A percentile compares a stretch with the other conserved stretches of the same genome.
These are phyloP conservation scores for Scorias spongiosa DNA, from an alignment of 2,329 filamentous ascomycete species.

Conservation along the genomic window DNA sequence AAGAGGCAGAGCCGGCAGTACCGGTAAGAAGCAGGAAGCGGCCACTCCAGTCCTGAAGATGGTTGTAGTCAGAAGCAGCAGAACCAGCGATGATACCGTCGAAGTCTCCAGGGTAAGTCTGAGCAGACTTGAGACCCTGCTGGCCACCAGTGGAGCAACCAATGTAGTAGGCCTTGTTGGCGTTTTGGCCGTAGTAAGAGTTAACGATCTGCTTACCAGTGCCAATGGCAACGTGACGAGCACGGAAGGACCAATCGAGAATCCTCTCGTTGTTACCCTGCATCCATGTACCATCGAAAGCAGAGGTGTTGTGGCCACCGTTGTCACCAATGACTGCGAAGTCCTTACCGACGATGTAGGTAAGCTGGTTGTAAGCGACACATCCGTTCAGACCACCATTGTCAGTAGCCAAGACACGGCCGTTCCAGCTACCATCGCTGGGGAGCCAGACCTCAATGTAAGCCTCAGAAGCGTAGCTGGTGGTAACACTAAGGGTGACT, in stretches of 20 bases:
- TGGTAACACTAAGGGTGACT: conserved; percentile 24
- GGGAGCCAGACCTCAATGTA: conserved; percentile 34
- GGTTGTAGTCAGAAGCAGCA: conserved; percentile 29
- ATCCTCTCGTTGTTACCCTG: conserved; percentile 17
- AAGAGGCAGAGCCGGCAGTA: conserved; percentile 24
- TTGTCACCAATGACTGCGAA: conserved; percentile 21
- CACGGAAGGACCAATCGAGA: conserved; percentile 19
- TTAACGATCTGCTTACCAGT: conserved; percentile 19
- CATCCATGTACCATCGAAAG: conserved; percentile 17
- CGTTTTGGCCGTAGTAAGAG: conserved; percentile 23
- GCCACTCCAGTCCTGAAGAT: conserved; percentile 29
- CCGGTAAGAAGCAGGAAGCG: conserved; percentile 28
- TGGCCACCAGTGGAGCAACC: conserved; percentile 35
- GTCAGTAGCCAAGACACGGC: conserved; percentile 20
- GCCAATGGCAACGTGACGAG: conserved; percentile 17
- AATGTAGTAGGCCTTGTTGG: conserved; percentile 31
- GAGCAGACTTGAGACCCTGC: conserved; percentile 32
- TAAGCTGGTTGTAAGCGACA: conserved; percentile 18
- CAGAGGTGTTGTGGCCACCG: conserved; percentile 18
- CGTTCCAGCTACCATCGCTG: conserved; percentile 18
- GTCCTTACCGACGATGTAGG: conserved; percentile 16
- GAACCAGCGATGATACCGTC: conserved; percentile 33
- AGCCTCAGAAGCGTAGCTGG: conserved; percentile 24
- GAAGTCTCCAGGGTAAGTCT: conserved; percentile 32
- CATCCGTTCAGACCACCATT: conserved; percentile 22